Conservation (phyloP, 345 rosid species). For the Limnanthes douglasii region DNA sequence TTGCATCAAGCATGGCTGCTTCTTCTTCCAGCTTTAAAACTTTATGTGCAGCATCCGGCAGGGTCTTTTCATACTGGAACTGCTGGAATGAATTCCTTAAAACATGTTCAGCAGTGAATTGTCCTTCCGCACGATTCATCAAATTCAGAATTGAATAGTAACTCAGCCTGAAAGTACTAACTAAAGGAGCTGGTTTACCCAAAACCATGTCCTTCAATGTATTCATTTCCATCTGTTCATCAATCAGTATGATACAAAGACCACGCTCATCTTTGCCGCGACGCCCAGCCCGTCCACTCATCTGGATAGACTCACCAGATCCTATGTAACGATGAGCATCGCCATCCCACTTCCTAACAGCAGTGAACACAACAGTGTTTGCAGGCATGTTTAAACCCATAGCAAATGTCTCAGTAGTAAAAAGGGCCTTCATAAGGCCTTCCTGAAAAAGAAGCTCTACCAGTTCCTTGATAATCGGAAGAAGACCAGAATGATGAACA, state of each 20-base stretch:
- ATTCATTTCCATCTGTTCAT: slow-evolving; percentile 98
- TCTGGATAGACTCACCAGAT: slow-evolving; percentile 97
- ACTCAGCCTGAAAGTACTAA: slow-evolving; percentile 95
- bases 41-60: too few species aligned
- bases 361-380: slow-evolving; percentile 90
- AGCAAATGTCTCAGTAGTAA: slow-evolving; percentile 99
- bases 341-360: slow-evolving; percentile 98
- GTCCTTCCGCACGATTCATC: slow-evolving; percentile 98
- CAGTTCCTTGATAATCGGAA: slow-evolving; percentile 94
- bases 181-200: slow-evolving; percentile 98
- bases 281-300: slow-evolving; percentile 99
- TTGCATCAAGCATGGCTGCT: too few species aligned
- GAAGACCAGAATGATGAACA: slow-evolving; percentile 98
- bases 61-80: slow-evolving; percentile 94
- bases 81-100: slow-evolving; percentile 94
- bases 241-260: slow-evolving; percentile 90
- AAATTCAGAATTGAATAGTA: slow-evolving; percentile 93
- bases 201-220: slow-evolving; percentile 81
- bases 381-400: slow-evolving; percentile 99
- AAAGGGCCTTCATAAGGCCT: slow-evolving; percentile 96
- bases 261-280: slow-evolving; percentile 98
- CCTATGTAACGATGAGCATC: slow-evolving; percentile 93
- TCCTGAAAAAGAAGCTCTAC: slow-evolving; percentile 99
- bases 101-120: slow-evolving; percentile 93
- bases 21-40: too few species aligned